Conservation (phyloP, 73 alveolate species). For the Paramecium sonneborni region DNA sequence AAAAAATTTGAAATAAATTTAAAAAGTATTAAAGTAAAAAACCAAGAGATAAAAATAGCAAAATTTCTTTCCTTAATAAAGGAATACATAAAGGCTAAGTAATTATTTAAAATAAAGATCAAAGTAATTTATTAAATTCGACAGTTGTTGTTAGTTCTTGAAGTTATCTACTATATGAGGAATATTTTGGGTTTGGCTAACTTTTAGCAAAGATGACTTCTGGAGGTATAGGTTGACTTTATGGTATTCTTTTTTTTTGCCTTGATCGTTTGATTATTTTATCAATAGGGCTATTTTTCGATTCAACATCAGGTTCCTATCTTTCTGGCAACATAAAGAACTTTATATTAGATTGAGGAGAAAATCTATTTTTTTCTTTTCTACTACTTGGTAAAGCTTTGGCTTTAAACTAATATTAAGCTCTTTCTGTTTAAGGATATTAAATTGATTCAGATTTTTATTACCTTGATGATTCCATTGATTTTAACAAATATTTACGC, state of each 20-base stretch:
- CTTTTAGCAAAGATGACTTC: not conserved
- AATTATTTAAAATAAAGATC: not conserved
- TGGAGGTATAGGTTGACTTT: not conserved
- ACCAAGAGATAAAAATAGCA: not conserved
- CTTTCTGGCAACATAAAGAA: not conserved
- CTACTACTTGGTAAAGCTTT: slow-evolving; percentile 41
- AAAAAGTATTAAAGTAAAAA: too few relatives aligned
- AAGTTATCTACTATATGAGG: not conserved
- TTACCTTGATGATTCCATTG: not conserved
- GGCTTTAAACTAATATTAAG: not conserved
- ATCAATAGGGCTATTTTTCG: not conserved
- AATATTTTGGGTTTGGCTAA: not conserved
- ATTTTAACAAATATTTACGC: not conserved
- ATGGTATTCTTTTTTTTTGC: not conserved
- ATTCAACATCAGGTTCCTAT: not conserved
- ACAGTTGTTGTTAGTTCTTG: not conserved
- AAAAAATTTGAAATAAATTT: too few relatives aligned
- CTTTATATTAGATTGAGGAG: not conserved
- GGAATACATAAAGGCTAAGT: not conserved
- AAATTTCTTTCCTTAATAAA: not conserved
- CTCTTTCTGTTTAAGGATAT: slow-evolving; percentile 31
- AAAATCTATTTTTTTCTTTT: not conserved
- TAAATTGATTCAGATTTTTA: not conserved
- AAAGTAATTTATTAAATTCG: not conserved
- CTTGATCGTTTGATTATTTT: not conserved